Evolutionary conservation across 2,329 filamentous ascomycete genomes (phyloP).

Genomic region (Elsinoe fawcettii): DNA sequence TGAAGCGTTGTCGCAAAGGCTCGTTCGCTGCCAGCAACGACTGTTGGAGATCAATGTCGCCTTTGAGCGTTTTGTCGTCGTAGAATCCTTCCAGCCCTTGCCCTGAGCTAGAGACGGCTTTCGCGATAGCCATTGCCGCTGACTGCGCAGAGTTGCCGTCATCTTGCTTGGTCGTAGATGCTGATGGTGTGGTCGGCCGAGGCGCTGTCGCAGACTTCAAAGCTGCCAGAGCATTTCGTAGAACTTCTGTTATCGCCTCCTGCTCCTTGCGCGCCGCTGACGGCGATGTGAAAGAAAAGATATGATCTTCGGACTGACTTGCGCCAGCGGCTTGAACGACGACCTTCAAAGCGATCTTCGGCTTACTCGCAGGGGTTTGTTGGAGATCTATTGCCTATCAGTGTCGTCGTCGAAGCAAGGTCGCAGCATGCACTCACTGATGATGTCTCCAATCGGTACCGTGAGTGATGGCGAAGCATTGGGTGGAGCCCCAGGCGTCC

Average conservation of each 20-base stretch:
- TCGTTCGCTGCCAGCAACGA: constrained; percentile 77
- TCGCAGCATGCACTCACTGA: constrained; percentile 51
- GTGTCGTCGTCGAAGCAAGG: neutral
- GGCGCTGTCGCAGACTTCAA: constrained; percentile 47
- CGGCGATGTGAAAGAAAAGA: constrained; percentile 82
- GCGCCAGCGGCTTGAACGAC: constrained; percentile 61
- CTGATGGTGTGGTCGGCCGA: constrained; percentile 28
- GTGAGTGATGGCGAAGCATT: constrained; percentile 58
- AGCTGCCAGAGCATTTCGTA: constrained; percentile 69
- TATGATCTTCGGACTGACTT: constrained; percentile 59
- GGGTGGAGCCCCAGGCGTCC: constrained; percentile 62
- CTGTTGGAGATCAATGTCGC: constrained; percentile 75
- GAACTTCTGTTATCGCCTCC: constrained; percentile 70
- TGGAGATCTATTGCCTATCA: constrained; percentile 63
- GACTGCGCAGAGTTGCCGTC: constrained; percentile 43
- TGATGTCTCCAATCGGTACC: constrained; percentile 67
- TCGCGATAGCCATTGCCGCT: constrained; percentile 70
- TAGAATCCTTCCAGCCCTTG: constrained; percentile 57
- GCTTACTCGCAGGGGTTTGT: constrained; percentile 78
- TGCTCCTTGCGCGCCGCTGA: constrained; percentile 72
- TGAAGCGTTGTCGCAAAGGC: constrained; percentile 71
- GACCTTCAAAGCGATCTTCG: constrained; percentile 91
- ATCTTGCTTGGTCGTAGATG: constrained; percentile 24
- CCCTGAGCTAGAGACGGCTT: constrained; percentile 46
- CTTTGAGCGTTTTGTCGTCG: constrained; percentile 69